Evolutionary conservation across 768 basidiomycete genomes (phyloP).

Genomic region (Phaffia australis): DNA sequence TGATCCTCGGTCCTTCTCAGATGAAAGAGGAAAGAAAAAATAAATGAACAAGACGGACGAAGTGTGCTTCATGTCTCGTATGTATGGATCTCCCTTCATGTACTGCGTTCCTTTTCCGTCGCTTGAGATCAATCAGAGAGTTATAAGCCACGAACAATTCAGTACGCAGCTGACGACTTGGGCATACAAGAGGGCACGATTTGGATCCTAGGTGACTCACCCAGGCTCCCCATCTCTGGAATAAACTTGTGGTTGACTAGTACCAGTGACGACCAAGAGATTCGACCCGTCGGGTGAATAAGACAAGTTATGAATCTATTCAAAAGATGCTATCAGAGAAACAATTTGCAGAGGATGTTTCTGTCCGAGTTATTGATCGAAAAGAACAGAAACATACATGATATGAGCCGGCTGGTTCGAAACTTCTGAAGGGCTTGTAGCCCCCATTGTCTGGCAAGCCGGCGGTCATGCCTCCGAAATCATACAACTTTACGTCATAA

Average conservation of each 20-base stretch:
- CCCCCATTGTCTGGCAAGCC: conserved; percentile 33
- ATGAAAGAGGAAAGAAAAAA: background rate
- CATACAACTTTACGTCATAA: conserved; percentile 97
- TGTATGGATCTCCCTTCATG: conserved; percentile 93
- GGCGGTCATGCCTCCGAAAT: conserved; percentile 94
- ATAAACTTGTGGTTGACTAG: conserved; percentile 74
- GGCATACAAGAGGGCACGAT: background rate
- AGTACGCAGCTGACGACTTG: background rate
- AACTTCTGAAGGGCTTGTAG: conserved; percentile 87
- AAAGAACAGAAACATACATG: conserved; percentile 48
- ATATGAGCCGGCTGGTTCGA: conserved; percentile 88
- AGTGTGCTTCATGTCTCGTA: conserved; percentile 98
- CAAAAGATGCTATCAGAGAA: conserved; percentile 11
- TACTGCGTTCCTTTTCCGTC: conserved; percentile 34
- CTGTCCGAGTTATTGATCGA: background rate
- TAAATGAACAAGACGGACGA: conserved; percentile 49
- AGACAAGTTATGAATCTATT: conserved; percentile 76
- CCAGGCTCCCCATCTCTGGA: conserved; percentile 85
- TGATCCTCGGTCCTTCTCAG: background rate
- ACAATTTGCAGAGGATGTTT: conserved; percentile 8
- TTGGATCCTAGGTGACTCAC: conserved; percentile 41
- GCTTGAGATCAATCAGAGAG: background rate
- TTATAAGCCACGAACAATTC: background rate
- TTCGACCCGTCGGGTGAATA: conserved; percentile 78
- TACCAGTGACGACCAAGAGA: conserved; percentile 79